Conservation (phyloP, 1,284 basidiomycete genomes). For the Ceratobasidium theobromae region DNA sequence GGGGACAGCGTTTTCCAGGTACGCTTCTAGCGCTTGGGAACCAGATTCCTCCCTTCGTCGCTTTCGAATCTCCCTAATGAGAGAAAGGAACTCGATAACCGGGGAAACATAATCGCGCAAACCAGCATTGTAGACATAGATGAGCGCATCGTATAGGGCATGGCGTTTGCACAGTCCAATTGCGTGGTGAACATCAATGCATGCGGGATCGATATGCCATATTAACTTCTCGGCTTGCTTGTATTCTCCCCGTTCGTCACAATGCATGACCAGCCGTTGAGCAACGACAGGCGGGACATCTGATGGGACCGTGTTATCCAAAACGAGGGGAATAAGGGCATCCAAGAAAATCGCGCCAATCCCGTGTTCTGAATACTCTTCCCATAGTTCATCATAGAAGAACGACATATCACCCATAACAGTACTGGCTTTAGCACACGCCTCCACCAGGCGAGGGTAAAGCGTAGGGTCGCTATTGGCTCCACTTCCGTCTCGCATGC, state of each 20-base stretch:
- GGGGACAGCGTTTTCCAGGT: constrained; percentile 61
- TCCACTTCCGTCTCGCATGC: constrained; percentile 86
- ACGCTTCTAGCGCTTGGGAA: constrained; percentile 41
- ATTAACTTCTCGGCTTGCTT: constrained; percentile 86
- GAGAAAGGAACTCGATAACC: constrained; percentile 77
- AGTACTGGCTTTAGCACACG: constrained; percentile 81
- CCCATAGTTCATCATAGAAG: constrained; percentile 91
- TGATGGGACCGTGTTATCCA: constrained; percentile 65
- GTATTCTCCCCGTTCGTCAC: constrained; percentile 70
- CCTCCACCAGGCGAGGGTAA: constrained; percentile 84
- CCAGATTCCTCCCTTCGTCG: constrained; percentile 48
- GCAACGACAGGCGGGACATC: constrained; percentile 84
- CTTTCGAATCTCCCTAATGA: constrained; percentile 70
- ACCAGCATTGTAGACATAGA: constrained; percentile 90
- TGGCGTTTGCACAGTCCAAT: constrained; percentile 82
- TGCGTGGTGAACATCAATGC: constrained; percentile 92
- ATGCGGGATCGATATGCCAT: constrained; percentile 92
- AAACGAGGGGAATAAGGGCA: constrained; percentile 82
- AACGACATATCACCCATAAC: constrained; percentile 80
- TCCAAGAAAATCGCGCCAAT: constrained; percentile 87
- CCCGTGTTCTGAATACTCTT: constrained; percentile 81
- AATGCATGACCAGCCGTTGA: constrained; percentile 78
- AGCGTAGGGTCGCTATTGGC: constrained; percentile 92
- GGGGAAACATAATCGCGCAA: constrained; percentile 89
- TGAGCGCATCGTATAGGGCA: constrained; percentile 88